phyloP scores from a whole-genome alignment of 768 basidiomycete genomes.

The Boletus pseudopeckii region DNA sequence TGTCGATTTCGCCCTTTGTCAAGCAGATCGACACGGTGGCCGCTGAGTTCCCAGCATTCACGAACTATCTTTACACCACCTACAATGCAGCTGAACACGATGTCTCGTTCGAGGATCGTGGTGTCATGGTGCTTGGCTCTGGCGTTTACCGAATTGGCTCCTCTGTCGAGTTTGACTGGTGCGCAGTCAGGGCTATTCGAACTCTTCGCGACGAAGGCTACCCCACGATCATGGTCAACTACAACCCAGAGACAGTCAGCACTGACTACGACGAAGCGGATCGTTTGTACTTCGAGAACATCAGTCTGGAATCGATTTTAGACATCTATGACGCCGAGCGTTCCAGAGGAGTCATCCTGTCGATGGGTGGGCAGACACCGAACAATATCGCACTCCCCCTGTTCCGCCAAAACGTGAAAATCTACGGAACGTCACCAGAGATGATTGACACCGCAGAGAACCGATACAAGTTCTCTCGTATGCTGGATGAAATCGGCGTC shows the following conservation, averaged over 20 bases:
- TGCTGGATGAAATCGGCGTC: constrained; percentile 96
- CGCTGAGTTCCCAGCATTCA: constrained; percentile 97
- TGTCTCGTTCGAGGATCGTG: constrained; percentile 82
- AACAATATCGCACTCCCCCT: constrained; percentile 97
- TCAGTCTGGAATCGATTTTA: constrained; percentile 91
- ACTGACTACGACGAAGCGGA: constrained; percentile 99
- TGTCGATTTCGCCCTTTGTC: constrained; percentile 80
- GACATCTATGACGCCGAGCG: constrained; percentile 94
- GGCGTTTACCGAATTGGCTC: constrained; percentile 99
- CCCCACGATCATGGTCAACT: constrained; percentile 98
- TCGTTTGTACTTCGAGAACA: constrained; percentile 97
- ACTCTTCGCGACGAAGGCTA: constrained; percentile 93
- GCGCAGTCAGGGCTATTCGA: constrained; percentile 94
- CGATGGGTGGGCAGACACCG: constrained; percentile 98
- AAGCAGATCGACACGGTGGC: constrained; percentile 99
- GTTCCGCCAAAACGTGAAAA: constrained; percentile 96
- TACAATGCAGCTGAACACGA: constrained; percentile 98
- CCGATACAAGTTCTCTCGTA: constrained; percentile 97
- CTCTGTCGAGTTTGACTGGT: constrained; percentile 99
- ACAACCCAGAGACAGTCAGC: constrained; percentile 98
- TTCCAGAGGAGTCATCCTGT: constrained; percentile 87
- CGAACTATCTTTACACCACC: constrained; percentile 98
- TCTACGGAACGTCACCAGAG: constrained; percentile 97
- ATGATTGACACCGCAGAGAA: constrained; percentile 99
- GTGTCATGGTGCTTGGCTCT: constrained; percentile 96